Base-by-base conservation (phyloP, 1,284 basidiomycete genomes). In the Ustilago lituana region DNA sequence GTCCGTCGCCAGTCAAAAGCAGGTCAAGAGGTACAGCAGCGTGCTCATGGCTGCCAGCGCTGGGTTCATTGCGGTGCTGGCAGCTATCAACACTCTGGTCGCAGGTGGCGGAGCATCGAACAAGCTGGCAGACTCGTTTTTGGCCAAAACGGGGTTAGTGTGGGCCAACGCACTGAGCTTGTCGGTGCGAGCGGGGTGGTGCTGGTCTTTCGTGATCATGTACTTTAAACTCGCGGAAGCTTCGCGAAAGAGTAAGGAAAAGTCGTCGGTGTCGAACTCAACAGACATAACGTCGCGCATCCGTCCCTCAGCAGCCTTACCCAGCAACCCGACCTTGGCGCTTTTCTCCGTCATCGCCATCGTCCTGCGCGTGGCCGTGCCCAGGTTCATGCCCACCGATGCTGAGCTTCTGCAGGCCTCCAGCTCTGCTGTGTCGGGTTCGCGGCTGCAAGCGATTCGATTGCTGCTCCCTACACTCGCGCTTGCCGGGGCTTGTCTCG, bases 21-120 rank as follows among this genome's bases (percentile, higher is more conserved):
- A 73, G 22, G 58, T 82, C 5, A 15, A 33, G 19, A 24, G 40
- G 29, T 82, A 81, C 53, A 74, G 62, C 31, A 22, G 46, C 2
- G 56, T 78, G 33, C 52, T 82, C 20, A 12, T 81, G 19, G 23
- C 19, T 2, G 64, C 76, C 11, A 78, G 76, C 37, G 64, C 27
- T 7, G 43, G 47, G 2, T 81, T 82, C 26, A 59, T 71, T 2
- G 68, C 33, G 0, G 46, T 46, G 33, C 50, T 78, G 3, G 52
- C 43, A 5, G 32, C 5, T 2, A 31, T 36, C 6, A 47, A 59
- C 19, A 22, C n/a, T 20, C 20, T 51, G 1, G 53, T 41, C 27
- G 51, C 14, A 15, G n/a, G 24, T 7, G 26, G 17, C n/a, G n/a
- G n/a, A n/a, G n/a, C n/a, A n/a, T n/a, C n/a, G n/a, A 43, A 19